These are phyloP conservation scores for Leccinum holopus DNA, from an alignment of 1,284 basidiomycete species.

Conservation along the genomic window DNA sequence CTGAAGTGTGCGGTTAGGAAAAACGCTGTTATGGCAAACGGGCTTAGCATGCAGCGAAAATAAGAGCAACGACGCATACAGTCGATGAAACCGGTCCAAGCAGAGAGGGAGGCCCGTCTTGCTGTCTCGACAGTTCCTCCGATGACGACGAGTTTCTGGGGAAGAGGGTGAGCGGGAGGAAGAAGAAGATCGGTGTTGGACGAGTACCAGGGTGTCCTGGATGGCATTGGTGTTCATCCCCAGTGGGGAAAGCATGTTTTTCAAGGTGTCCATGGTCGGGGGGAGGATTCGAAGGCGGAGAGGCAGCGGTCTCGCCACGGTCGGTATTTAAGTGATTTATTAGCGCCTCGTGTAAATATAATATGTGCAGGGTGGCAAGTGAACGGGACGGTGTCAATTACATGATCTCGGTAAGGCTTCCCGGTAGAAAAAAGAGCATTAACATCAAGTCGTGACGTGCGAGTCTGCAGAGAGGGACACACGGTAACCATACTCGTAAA, in stretches of 20 bases:
- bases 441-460: conserved; percentile 17
- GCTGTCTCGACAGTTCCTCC: conserved; percentile 78
- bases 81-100: conserved; percentile 84
- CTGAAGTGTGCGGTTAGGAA: conserved; percentile 84
- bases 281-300: conserved; percentile 22
- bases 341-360: conserved; percentile 35
- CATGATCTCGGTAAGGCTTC: conserved; percentile 34
- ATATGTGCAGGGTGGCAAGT: conserved; percentile 31
- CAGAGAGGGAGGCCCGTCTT: conserved; percentile 69
- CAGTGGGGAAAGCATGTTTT: conserved; percentile 59
- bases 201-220: conserved; percentile 60
- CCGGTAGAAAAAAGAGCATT: conserved; percentile 20
- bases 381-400: conserved; percentile 30
- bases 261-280: conserved; percentile 55
- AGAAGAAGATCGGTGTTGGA: background rate
- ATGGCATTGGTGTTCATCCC: conserved; percentile 55
- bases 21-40: conserved; percentile 53
- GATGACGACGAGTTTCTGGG: conserved; percentile 74
- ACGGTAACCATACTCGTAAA: conserved; percentile 20
- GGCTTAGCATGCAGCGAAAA: conserved; percentile 10
- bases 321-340: conserved; percentile 36
- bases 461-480: conserved; percentile 15
- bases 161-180: background rate
- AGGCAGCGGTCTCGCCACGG: conserved; percentile 21
- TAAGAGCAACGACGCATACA: conserved; percentile 47